Percentiles rank a stretch among this genome's conserved stretches.
Evolutionary conservation across 768 basidiomycete species (phyloP).

Genomic region (Xerocomus potaroensis): DNA sequence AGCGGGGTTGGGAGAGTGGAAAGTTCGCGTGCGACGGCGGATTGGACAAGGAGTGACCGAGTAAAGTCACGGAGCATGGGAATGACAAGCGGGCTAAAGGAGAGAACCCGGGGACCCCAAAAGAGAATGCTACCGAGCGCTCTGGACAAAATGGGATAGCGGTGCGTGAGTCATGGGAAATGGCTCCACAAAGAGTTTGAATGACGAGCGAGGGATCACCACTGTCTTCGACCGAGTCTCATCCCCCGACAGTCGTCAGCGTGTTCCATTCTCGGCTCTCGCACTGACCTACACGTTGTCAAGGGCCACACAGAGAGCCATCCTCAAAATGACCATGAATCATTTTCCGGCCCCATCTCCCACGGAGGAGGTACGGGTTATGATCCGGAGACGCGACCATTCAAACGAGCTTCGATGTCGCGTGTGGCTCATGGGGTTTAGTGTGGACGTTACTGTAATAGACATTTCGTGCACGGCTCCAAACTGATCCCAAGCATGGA

Average conservation of each 20-base stretch:
- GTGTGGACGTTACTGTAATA: conserved; percentile 5
- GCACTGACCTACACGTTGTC: background rate
- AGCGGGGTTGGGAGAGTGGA: conserved; percentile 35
- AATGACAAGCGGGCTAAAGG: conserved; percentile 38
- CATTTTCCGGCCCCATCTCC: conserved; percentile 5
- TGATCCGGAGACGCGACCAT: background rate
- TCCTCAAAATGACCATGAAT: conserved; percentile 7
- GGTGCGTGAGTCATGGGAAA: conserved; percentile 3
- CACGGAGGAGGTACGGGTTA: conserved; percentile 12
- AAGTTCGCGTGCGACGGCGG: conserved; percentile 49
- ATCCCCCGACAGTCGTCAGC: no score
- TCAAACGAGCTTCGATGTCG: background rate
- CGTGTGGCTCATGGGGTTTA: conserved; percentile 7
- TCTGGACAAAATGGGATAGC: background rate
- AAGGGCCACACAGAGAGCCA: background rate
- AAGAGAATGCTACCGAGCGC: conserved; percentile 30
- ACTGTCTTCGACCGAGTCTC: background rate
- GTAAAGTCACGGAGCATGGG: conserved; percentile 47
- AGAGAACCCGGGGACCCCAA: conserved; percentile 37
- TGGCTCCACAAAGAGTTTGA: background rate
- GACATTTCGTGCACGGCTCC: conserved; percentile 5
- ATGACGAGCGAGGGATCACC: background rate
- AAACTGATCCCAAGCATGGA: conserved; percentile 7
- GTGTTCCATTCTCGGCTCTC: no score
- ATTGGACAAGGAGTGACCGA: conserved; percentile 51